Conservation (phyloP, 371 early-diverging fungal genomes). For the Lichtheimia hyalospora region DNA sequence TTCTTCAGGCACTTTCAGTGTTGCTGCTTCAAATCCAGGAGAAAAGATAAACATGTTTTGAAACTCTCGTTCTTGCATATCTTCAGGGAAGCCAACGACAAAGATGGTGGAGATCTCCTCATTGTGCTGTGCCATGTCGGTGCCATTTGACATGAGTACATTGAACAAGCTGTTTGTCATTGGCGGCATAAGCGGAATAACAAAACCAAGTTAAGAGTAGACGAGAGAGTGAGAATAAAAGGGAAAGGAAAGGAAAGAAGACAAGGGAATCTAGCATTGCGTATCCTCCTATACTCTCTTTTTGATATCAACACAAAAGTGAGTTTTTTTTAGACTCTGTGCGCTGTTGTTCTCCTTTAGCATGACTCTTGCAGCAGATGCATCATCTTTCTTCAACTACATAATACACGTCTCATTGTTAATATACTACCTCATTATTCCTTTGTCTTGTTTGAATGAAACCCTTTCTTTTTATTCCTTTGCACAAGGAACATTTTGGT, state of each 20-base stretch:
- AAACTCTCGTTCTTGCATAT: conserved; percentile 94
- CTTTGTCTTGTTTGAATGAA: no score
- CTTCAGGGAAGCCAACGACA: conserved; percentile 95
- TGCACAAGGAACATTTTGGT: no score
- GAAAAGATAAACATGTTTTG: conserved; percentile 95
- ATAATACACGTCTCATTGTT: no score
- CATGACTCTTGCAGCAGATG: no score
- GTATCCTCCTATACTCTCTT: no score
- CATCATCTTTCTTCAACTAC: no score
- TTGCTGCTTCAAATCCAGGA: conserved; percentile 91
- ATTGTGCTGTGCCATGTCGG: not conserved
- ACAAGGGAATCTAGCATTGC: not conserved
- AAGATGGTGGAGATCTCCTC: conserved; percentile 89
- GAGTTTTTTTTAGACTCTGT: no score
- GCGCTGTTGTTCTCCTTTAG: no score
- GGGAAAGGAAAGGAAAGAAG: not conserved
- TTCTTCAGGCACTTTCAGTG: conserved; percentile 75
- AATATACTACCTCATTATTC: no score
- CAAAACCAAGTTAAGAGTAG: not conserved
- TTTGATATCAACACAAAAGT: no score
- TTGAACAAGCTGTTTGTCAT: not conserved
- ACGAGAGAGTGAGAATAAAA: no score
- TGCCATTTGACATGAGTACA: not conserved
- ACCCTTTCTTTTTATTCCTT: no score
- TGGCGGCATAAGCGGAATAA: not conserved